Conservation (phyloP, 2,329 filamentous ascomycete genomes). For the Cladorrhinum sp. region DNA sequence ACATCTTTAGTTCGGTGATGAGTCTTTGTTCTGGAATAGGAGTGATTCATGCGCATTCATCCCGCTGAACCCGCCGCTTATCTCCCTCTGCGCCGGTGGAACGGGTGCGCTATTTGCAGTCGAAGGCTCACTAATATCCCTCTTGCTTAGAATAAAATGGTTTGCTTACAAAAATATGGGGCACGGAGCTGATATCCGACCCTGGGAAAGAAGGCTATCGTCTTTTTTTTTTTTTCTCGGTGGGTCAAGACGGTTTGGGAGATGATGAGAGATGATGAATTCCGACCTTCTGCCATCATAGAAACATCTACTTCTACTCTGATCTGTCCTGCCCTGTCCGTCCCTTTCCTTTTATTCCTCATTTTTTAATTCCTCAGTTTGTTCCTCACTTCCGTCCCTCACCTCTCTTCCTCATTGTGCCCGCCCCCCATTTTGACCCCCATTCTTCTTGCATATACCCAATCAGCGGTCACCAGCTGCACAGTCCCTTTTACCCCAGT, state of each 20-base stretch:
- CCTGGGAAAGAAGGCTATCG: no score
- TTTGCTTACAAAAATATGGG: neutral
- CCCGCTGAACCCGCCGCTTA: neutral
- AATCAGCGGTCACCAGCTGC: neutral
- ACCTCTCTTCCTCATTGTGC: no score
- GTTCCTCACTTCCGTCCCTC: neutral
- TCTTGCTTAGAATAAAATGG: neutral
- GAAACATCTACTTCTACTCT: neutral
- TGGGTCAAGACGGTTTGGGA: neutral
- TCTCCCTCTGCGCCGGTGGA: neutral
- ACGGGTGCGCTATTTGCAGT: neutral
- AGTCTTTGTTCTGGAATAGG: neutral
- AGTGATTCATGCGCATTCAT: conserved; percentile 7
- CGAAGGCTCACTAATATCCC: neutral
- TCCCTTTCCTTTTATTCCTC: neutral
- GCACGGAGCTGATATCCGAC: neutral
- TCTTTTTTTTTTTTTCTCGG: neutral
- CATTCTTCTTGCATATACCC: neutral
- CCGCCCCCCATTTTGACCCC: neutral
- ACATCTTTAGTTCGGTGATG: neutral
- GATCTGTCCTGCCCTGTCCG: neutral
- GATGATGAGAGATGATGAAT: neutral
- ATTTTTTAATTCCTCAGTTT: neutral
- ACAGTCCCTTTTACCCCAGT: neutral
- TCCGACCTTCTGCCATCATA: no score